These are phyloP conservation scores for Cryphonectria naterciae DNA, from an alignment of 2,329 filamentous ascomycete genomes.

Conservation along the genomic window DNA sequence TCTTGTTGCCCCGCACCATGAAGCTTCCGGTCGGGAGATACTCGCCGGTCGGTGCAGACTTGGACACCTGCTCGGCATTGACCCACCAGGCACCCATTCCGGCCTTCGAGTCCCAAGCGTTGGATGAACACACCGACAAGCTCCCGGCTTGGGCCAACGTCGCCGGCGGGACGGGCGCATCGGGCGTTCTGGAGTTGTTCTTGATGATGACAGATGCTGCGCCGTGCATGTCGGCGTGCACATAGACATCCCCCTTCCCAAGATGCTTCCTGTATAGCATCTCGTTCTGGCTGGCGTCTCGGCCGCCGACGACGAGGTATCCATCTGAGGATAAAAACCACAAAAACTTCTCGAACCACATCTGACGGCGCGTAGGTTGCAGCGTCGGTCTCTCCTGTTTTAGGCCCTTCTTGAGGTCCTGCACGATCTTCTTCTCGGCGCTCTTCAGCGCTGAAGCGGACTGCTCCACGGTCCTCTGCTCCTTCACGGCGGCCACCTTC, in stretches of 20 bases:
- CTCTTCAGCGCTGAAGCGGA: slow-evolving; percentile 84
- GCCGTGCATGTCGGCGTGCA: slow-evolving; percentile 86
- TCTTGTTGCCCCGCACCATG: slow-evolving; percentile 83
- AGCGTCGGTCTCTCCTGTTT: slow-evolving; percentile 91
- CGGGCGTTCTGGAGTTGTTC: slow-evolving; percentile 76
- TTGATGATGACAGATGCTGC: slow-evolving; percentile 88
- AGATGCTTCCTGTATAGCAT: slow-evolving; percentile 87
- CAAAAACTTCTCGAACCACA: slow-evolving; percentile 97
- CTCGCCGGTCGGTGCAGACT: slow-evolving; percentile 78
- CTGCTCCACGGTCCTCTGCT: slow-evolving; percentile 82
- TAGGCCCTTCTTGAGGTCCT: slow-evolving; percentile 82
- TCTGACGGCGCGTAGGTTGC: slow-evolving; percentile 77
- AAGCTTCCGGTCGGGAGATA: slow-evolving; percentile 80
- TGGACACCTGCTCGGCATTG: slow-evolving; percentile 84
- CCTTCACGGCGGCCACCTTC: slow-evolving; percentile 80
- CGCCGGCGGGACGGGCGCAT: slow-evolving; percentile 87
- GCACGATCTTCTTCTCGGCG: slow-evolving; percentile 83
- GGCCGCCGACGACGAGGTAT: slow-evolving; percentile 87
- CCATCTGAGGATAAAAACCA: slow-evolving; percentile 97
- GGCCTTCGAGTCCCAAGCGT: slow-evolving; percentile 95
- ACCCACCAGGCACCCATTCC: slow-evolving; percentile 98
- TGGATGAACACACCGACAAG: slow-evolving; percentile 81
- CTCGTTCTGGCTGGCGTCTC: slow-evolving; percentile 88
- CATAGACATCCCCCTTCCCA: slow-evolving; percentile 87
- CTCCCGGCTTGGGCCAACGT: slow-evolving; percentile 90